phyloP scores from a whole-genome alignment of 176 grass and related monocot genomes.

The Triticum turgidum region DNA sequence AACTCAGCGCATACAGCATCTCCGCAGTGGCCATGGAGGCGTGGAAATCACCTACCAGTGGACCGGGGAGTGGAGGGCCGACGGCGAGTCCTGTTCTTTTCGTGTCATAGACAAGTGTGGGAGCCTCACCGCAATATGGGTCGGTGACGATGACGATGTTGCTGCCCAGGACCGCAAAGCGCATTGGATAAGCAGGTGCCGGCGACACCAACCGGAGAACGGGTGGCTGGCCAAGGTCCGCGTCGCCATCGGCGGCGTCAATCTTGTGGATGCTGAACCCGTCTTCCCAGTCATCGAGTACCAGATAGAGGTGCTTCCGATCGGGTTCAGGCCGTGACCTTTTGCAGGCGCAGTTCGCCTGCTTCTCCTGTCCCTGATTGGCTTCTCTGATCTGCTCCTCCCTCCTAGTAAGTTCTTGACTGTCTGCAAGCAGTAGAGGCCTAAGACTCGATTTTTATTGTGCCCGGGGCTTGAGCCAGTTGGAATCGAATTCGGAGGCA shows the following conservation, averaged over 20 bases:
- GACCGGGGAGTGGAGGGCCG: neutral
- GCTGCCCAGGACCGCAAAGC: neutral
- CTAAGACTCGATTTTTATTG: neutral
- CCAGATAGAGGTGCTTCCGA: neutral
- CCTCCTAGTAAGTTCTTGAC: neutral
- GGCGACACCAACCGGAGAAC: neutral
- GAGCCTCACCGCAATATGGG: neutral
- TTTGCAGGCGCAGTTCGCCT: neutral
- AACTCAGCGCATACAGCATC: neutral
- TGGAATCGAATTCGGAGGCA: neutral
- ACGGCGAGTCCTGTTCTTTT: neutral
- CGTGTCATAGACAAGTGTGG: neutral
- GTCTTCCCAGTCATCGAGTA: neutral
- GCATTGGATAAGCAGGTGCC: neutral
- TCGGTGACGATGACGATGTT: neutral
- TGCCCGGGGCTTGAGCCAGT: neutral
- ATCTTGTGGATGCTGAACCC: neutral
- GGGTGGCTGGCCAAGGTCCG: neutral
- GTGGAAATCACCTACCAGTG: neutral
- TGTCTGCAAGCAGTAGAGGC: neutral
- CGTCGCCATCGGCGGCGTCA: neutral
- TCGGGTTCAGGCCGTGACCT: neutral
- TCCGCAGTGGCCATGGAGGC: neutral
- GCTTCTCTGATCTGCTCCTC: neutral
- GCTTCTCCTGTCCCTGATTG: neutral